phyloP scores from a whole-genome alignment of 345 rosid genomes.

The Eucalyptus sideroxylon region DNA sequence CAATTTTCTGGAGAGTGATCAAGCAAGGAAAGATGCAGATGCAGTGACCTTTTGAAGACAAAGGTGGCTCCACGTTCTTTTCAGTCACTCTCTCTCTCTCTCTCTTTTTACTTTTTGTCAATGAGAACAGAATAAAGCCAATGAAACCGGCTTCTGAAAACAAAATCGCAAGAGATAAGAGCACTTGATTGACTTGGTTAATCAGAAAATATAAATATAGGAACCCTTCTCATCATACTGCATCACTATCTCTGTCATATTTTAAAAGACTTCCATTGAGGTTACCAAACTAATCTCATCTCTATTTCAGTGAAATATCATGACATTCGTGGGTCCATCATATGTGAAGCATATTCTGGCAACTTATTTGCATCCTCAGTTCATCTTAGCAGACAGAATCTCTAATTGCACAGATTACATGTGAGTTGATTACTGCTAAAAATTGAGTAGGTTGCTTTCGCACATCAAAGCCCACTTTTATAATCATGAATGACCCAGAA shows the following conservation, averaged over 20 bases:
- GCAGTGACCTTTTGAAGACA: background rate
- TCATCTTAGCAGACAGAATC: background rate
- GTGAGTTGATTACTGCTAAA: background rate
- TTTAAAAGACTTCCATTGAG: background rate
- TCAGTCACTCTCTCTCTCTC: background rate
- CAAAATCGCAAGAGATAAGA: background rate
- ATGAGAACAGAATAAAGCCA: background rate
- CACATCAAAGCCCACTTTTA: background rate
- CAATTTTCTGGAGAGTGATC: background rate
- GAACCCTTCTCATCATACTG: background rate
- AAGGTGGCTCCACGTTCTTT: background rate
- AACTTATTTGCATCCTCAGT: background rate
- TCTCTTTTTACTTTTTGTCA: background rate
- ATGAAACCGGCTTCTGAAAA: background rate
- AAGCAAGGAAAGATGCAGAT: background rate
- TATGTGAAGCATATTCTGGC: background rate
- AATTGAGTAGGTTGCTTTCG: background rate
- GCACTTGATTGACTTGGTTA: background rate
- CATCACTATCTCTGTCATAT: background rate
- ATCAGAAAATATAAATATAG: background rate
- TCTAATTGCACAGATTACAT: background rate
- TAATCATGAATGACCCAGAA: background rate
- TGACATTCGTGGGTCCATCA: background rate
- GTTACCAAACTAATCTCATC: background rate
- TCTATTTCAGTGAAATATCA: background rate